A percentile compares a stretch with the other conserved stretches of the same genome.
phyloP scores from a whole-genome alignment of 345 rosid genomes.

The Murraya koenigii region DNA sequence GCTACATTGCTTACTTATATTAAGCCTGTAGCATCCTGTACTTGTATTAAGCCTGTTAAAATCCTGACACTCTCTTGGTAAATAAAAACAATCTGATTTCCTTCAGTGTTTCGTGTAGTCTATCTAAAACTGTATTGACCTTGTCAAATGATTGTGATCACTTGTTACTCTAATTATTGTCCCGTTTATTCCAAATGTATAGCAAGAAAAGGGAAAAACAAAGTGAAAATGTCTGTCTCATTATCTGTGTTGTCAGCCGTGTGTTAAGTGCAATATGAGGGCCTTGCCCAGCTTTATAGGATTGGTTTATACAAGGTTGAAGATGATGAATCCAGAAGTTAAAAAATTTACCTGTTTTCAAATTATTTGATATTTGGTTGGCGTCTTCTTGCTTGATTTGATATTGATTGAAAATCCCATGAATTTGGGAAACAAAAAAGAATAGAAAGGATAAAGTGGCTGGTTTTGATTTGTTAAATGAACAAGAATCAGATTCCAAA shows the following conservation, averaged over 20 bases:
- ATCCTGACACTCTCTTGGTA: constrained; percentile 10
- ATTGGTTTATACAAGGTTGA: not conserved
- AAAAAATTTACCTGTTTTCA: not conserved
- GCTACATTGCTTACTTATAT: constrained; percentile 10
- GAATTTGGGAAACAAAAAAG: not conserved
- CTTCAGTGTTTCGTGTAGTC: not conserved
- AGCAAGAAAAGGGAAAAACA: not conserved
- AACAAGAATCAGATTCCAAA: not conserved
- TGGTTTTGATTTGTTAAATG: not conserved
- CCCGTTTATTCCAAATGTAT: not conserved
- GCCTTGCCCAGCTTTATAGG: not conserved
- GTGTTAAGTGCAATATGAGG: not conserved
- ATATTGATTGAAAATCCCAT: not conserved
- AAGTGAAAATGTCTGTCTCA: not conserved
- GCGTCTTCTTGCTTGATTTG: not conserved
- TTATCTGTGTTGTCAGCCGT: not conserved
- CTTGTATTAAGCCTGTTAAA: not conserved
- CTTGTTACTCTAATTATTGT: not conserved
- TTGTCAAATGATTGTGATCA: not conserved
- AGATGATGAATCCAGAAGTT: not conserved
- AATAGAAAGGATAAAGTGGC: not conserved
- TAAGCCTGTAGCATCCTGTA: not conserved
- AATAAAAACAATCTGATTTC: not conserved
- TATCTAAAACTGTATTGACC: not conserved
- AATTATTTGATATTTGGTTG: not conserved